Percentiles rank a stretch among this genome's conserved stretches.
Evolutionary conservation across 306 rosid genomes (phyloP).

Genomic region (Citrullus mucosospermus): DNA sequence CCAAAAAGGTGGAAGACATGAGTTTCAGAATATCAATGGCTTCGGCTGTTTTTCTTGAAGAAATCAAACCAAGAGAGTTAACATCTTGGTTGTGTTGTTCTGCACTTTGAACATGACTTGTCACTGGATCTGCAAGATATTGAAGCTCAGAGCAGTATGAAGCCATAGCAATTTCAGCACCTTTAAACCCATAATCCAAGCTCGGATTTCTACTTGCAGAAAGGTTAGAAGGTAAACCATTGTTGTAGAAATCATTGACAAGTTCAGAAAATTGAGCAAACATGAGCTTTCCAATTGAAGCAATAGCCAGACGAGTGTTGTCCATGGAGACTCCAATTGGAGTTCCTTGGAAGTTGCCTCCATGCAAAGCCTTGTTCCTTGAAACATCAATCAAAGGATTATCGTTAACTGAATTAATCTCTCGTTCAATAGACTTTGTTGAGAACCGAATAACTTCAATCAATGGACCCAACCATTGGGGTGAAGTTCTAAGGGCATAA

Average conservation of each 20-base stretch:
- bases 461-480: slow-evolving; percentile 88
- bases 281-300: slow-evolving; percentile 79
- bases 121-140: slow-evolving; percentile 69
- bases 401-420: slow-evolving; percentile 78
- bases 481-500: slow-evolving; percentile 79
- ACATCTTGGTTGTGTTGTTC: slow-evolving; percentile 94
- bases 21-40: slow-evolving; percentile 65
- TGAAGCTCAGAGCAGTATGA: slow-evolving; percentile 81
- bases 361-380: slow-evolving; percentile 78
- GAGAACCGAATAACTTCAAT: slow-evolving; percentile 74
- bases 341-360: slow-evolving; percentile 94
- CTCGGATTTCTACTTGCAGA: slow-evolving; percentile 67
- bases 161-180: slow-evolving; percentile 90
- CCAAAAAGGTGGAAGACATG: slow-evolving; percentile 61
- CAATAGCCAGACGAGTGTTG: slow-evolving; percentile 74
- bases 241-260: slow-evolving; percentile 76
- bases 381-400: slow-evolving; percentile 91
- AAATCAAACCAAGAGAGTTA: slow-evolving; percentile 72
- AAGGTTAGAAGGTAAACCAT: slow-evolving; percentile 78
- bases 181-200: slow-evolving; percentile 86
- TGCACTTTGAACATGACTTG: slow-evolving; percentile 80
- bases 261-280: slow-evolving; percentile 91
- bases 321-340: slow-evolving; percentile 97
- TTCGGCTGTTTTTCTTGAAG: slow-evolving; percentile 72
- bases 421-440: slow-evolving; percentile 81